Evolutionary conservation across 202 grass and related monocot genomes (phyloP).

Genomic region (Dendrocalamus latiflorus): DNA sequence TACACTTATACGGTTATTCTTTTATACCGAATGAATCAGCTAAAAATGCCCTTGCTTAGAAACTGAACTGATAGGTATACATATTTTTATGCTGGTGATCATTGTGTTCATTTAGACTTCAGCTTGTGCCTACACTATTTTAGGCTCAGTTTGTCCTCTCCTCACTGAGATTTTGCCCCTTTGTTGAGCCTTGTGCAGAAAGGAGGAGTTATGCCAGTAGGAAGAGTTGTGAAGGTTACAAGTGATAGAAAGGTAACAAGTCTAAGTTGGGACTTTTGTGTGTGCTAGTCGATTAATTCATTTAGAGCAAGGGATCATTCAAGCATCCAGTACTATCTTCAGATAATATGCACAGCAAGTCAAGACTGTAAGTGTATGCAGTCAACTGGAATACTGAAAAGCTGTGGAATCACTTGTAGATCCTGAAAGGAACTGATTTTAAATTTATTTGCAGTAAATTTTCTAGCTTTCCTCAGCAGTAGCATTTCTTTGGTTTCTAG

Average conservation of each 20-base stretch:
- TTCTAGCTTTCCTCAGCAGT: slow-evolving; percentile 24
- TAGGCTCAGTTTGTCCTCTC: background rate
- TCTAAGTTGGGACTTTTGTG: background rate
- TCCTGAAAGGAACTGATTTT: background rate
- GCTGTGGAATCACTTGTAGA: background rate
- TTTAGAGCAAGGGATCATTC: background rate
- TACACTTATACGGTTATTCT: background rate
- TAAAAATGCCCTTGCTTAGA: too few species aligned
- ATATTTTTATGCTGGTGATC: background rate
- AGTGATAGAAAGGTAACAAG: background rate
- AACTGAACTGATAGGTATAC: too few species aligned
- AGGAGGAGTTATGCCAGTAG: too few species aligned
- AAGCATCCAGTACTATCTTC: background rate
- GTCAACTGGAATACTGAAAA: slow-evolving; percentile 24
- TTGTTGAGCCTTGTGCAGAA: too few species aligned
- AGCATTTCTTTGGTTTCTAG: slow-evolving; percentile 24
- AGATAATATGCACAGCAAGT: background rate
- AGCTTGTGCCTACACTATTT: background rate
- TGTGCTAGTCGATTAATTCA: slow-evolving; percentile 1
- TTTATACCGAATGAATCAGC: too few species aligned
- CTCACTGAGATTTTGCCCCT: background rate
- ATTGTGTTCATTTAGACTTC: background rate
- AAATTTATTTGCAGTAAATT: background rate
- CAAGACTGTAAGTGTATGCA: background rate
- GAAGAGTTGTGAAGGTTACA: too few species aligned